A percentile compares a stretch with the other conserved stretches of the same genome.
phyloP scores from a whole-genome alignment of 2,329 filamentous ascomycete species.

The Byssochlamys sp. region DNA sequence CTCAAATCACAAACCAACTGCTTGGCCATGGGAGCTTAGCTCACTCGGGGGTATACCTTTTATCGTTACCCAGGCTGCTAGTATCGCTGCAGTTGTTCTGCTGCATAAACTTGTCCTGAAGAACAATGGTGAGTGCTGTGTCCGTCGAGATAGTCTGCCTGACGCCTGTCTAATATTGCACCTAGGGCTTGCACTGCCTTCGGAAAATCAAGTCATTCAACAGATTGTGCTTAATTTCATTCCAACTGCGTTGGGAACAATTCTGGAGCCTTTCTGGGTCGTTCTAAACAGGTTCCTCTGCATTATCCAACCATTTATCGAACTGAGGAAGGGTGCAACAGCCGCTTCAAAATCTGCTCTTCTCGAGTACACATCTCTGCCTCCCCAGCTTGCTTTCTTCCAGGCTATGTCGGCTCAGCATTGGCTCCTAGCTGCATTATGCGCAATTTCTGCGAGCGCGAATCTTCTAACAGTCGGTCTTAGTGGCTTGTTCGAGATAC shows the following conservation, averaged over 20 bases:
- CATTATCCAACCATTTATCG: slow-evolving; percentile 46
- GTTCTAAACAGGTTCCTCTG: slow-evolving; percentile 46
- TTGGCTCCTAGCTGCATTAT: slow-evolving; percentile 39
- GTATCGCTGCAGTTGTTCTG: slow-evolving; percentile 5
- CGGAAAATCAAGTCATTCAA: slow-evolving; percentile 24
- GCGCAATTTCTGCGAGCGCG: slow-evolving; percentile 39
- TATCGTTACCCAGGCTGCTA: slow-evolving; percentile 1
- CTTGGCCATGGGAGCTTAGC: neutral
- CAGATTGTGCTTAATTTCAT: slow-evolving; percentile 43
- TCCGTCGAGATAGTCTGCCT: neutral
- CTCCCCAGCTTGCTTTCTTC: slow-evolving; percentile 44
- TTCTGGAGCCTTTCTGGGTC: slow-evolving; percentile 50
- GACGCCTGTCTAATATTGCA: slow-evolving; percentile 4
- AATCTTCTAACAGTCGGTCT: slow-evolving; percentile 48
- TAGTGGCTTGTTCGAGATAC: slow-evolving; percentile 37
- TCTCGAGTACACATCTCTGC: slow-evolving; percentile 44
- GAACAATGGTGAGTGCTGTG: slow-evolving; percentile 6
- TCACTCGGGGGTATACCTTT: slow-evolving; percentile 7
- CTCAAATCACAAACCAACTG: neutral
- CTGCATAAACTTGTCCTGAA: slow-evolving; percentile 5
- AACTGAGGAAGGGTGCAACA: slow-evolving; percentile 37
- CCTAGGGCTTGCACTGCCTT: slow-evolving; percentile 30
- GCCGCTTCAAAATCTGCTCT: slow-evolving; percentile 31
- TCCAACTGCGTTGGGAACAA: slow-evolving; percentile 45
- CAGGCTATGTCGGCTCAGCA: slow-evolving; percentile 40